These are phyloP conservation scores for Saccharata proteae DNA, from an alignment of 2,329 filamentous ascomycete species.

Conservation along the genomic window DNA sequence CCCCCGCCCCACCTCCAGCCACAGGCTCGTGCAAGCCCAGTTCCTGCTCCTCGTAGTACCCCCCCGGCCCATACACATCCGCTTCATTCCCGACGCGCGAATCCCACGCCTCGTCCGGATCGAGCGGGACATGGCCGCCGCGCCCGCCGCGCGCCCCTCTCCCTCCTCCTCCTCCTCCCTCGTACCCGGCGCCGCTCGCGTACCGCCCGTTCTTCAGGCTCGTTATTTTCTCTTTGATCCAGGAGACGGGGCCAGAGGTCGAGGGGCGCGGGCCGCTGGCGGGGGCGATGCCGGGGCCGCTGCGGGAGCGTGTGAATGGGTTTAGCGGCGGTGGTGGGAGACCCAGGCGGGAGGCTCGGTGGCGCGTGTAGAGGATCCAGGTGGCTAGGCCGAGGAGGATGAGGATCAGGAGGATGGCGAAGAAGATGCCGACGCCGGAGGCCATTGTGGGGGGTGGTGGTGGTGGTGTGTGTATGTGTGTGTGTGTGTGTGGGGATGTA, in stretches of 20 bases:
- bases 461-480: neutral
- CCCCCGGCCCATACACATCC: conserved; percentile 46
- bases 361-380: conserved; percentile 56
- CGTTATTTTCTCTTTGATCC: conserved; percentile 56
- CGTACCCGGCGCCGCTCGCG: conserved; percentile 64
- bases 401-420: conserved; percentile 61
- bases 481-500: too few relatives aligned
- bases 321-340: conserved; percentile 61
- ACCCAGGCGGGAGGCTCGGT: conserved; percentile 61
- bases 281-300: conserved; percentile 26
- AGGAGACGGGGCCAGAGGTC: conserved; percentile 54
- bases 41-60: conserved; percentile 69
- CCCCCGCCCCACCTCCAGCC: conserved; percentile 28
- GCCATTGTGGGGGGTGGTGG: conserved; percentile 2
- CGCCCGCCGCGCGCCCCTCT: conserved; percentile 28
- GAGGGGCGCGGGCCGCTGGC: conserved; percentile 44
- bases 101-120: conserved; percentile 82
- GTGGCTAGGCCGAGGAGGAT: conserved; percentile 55
- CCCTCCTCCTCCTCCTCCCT: conserved; percentile 34
- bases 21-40: conserved; percentile 42
- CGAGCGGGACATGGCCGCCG: conserved; percentile 41
- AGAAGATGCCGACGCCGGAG: conserved; percentile 11
- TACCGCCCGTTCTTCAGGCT: conserved; percentile 49
- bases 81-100: conserved; percentile 63
- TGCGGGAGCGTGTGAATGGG: conserved; percentile 46